Evolutionary conservation across 2,329 filamentous ascomycete genomes (phyloP).

Genomic region (Fusarium sp.): DNA sequence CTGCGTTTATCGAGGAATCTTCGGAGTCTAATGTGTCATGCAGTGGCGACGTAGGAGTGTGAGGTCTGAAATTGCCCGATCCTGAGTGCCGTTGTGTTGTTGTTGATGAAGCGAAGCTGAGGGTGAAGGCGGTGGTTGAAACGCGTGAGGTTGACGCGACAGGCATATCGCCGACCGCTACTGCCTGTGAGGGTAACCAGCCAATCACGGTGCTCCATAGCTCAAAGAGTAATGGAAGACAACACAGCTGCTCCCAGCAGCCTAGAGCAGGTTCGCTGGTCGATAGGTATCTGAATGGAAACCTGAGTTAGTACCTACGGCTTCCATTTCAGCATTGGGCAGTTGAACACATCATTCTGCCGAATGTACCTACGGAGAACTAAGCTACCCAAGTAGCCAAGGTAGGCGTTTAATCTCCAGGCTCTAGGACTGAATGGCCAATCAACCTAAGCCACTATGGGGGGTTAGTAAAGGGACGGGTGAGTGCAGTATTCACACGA

Average conservation of each 20-base stretch:
- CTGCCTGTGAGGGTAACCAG: conserved; percentile 12
- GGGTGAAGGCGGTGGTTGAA: conserved; percentile 2
- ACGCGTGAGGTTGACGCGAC: conserved; percentile 43
- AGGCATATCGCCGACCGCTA: conserved; percentile 19
- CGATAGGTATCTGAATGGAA: not conserved
- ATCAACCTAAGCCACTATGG: too few relatives aligned
- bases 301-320: not conserved
- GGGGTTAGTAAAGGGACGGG: too few relatives aligned
- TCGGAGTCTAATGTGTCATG: conserved; percentile 27
- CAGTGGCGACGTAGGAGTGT: not conserved
- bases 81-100: not conserved
- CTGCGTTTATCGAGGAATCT: conserved; percentile 21
- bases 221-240: not conserved
- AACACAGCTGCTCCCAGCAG: not conserved
- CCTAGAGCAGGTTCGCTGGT: not conserved
- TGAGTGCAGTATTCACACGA: not conserved
- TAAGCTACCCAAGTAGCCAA: too few relatives aligned
- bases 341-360: not conserved
- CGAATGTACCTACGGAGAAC: too few relatives aligned
- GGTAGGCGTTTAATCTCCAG: too few relatives aligned
- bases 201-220: conserved; percentile 31
- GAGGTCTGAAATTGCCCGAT: not conserved
- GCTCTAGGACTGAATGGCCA: too few relatives aligned
- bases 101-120: not conserved
- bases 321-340: too few relatives aligned